Conservation (phyloP, 2,329 filamentous ascomycete species). For the Epichloe baconii region DNA sequence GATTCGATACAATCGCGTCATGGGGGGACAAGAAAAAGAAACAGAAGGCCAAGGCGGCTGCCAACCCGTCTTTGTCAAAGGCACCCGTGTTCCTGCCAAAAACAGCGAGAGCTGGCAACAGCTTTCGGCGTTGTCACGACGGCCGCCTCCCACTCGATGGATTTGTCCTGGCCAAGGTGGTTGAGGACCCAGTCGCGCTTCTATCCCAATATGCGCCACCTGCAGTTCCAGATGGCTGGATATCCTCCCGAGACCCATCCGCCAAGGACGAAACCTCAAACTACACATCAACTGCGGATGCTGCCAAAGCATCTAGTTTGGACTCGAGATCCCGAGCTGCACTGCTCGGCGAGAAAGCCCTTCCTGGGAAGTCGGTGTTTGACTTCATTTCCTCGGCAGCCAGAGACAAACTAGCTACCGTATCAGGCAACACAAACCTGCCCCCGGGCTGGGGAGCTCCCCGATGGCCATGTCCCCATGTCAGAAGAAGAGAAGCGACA, state of each 20-base stretch:
- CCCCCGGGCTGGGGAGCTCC: constrained; percentile 68
- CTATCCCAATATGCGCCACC: constrained; percentile 45
- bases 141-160: constrained; percentile 68
- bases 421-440: constrained; percentile 63
- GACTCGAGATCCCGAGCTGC: constrained; percentile 66
- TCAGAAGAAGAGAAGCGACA: constrained; percentile 50
- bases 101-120: constrained; percentile 16
- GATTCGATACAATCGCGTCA: constrained; percentile 72
- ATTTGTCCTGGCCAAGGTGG: constrained; percentile 55
- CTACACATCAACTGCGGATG: constrained; percentile 60
- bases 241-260: constrained; percentile 36
- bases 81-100: constrained; percentile 69
- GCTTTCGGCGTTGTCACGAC: constrained; percentile 59
- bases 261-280: constrained; percentile 4
- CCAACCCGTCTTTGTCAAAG: constrained; percentile 50
- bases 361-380: constrained; percentile 91
- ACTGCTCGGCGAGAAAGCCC: constrained; percentile 59
- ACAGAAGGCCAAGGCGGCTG: constrained; percentile 33
- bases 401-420: constrained; percentile 61
- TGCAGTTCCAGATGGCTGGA: constrained; percentile 61
- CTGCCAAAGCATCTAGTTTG: constrained; percentile 62
- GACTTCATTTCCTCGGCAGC: constrained; percentile 74
- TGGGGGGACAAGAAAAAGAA: constrained; percentile 75
- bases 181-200: constrained; percentile 22
- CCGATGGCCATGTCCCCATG: constrained; percentile 45